phyloP scores from a whole-genome alignment of 2,329 filamentous ascomycete genomes.

The Sclerotinia sclerotiorum region DNA sequence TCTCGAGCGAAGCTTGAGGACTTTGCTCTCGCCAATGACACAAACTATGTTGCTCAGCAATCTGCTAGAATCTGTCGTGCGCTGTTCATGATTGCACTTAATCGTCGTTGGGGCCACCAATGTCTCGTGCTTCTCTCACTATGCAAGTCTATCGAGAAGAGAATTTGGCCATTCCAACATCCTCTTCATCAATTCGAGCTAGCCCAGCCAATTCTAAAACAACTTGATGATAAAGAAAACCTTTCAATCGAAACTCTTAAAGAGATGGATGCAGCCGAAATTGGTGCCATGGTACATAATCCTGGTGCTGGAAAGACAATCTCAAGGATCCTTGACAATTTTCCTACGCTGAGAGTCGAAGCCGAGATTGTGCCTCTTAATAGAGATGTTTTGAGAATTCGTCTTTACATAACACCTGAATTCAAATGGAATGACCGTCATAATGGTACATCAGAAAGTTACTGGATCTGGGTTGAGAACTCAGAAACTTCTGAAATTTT shows the following conservation, averaged over 20 bases:
- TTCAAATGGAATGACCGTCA: conserved; percentile 94
- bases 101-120: conserved; percentile 92
- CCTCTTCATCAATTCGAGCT: conserved; percentile 94
- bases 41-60: conserved; percentile 94
- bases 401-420: conserved; percentile 80
- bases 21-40: conserved; percentile 88
- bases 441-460: conserved; percentile 92
- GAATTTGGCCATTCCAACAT: conserved; percentile 92
- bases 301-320: conserved; percentile 82
- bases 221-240: conserved; percentile 78
- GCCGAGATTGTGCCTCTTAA: conserved; percentile 95
- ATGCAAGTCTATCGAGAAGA: conserved; percentile 95
- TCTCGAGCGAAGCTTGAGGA: conserved; percentile 85
- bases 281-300: conserved; percentile 89
- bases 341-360: conserved; percentile 87
- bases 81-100: conserved; percentile 95
- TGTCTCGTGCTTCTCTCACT: conserved; percentile 87
- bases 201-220: conserved; percentile 75
- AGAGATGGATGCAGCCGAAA: conserved; percentile 91
- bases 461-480: conserved; percentile 99
- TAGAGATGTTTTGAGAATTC: conserved; percentile 88
- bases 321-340: conserved; percentile 78
- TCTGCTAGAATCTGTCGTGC: conserved; percentile 91
- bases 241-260: conserved; percentile 78
- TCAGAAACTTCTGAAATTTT: conserved; percentile 97